These are phyloP conservation scores for Pseudogymnoascus sp. DNA, from an alignment of 2,329 filamentous ascomycete genomes.

Conservation along the genomic window DNA sequence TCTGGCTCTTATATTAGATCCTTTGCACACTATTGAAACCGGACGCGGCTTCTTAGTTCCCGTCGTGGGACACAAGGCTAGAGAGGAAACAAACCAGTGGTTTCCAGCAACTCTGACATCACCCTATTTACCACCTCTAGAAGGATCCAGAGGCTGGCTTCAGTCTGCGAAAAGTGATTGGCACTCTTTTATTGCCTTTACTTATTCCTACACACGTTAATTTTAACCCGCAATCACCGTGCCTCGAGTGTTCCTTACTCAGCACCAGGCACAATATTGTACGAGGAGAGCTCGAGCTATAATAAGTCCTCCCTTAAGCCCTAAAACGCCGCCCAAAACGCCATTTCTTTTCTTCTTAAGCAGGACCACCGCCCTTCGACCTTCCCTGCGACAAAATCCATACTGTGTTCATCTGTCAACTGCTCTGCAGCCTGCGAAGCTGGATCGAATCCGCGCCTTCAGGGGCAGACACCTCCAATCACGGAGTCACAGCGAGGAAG, in stretches of 20 bases:
- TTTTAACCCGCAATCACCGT: not conserved
- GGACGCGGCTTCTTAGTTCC: not conserved
- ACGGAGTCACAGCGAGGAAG: not conserved
- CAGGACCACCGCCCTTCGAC: not conserved
- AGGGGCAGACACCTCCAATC: constrained; percentile 20
- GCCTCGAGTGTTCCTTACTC: not conserved
- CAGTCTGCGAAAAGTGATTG: not conserved
- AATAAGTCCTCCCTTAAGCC: not conserved
- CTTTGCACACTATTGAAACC: not conserved
- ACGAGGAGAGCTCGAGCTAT: not conserved
- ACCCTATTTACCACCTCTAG: not conserved
- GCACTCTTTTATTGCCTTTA: constrained; percentile 5
- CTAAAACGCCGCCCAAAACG: not conserved
- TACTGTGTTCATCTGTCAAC: not conserved
- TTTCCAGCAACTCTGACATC: not conserved
- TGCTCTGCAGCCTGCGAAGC: constrained; percentile 14
- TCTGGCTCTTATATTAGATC: not conserved
- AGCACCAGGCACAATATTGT: not conserved
- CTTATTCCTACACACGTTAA: not conserved
- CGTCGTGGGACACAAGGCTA: not conserved
- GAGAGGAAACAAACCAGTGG: not conserved
- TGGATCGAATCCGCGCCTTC: constrained; percentile 27
- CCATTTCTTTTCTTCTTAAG: not conserved
- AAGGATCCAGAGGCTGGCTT: not conserved
- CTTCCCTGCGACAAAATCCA: not conserved